Base-by-base conservation (phyloP, 176 grass and related monocot genomes). In the Oryza brachyantha region DNA sequence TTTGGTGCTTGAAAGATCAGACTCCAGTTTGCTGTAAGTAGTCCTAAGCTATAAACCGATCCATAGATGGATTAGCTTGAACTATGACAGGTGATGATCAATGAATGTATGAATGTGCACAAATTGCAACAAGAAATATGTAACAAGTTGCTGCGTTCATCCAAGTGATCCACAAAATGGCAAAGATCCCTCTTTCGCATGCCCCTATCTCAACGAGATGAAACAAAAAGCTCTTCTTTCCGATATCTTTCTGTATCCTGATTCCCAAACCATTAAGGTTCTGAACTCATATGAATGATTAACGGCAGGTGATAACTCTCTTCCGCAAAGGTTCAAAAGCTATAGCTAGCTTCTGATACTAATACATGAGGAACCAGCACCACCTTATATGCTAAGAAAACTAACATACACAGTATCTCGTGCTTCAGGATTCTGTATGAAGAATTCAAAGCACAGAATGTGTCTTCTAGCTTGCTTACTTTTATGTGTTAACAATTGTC, bases 1-100 rank as follows among this genome's bases (percentile, higher is more conserved):
- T 85, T 75, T 92, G 83, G 83, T 79, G 80, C 68, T 98, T 80
- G 83, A 84, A 65, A 98, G 73, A 75, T 98, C 95, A 78, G 87
- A 86, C 29, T 98, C 85, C 32, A 98, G 85, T 60, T 98, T 98
- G 46, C 42, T 86, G 62, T 61, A 70, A 67, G 92, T 90, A 84
- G 79, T 98, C 72, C 87, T 90, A 77, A 94, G 74, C 92, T 94
- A 63, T 9, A 85, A 80, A 60, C 5, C 74, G 27, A 91, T 48
- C 32, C 70, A 89, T 21, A 39, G 64, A 81, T 22, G 25, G n/a
- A 71, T 85, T 60, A 75, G 60, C 37, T 31, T 25, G 45, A 73
- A 72, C 64, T 71, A 27, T 3, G 62, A 26, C 5, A 75, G 27
- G 16, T 39, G 72, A 22, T 35, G 13, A 68, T 50, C 8, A 21